phyloP scores from a whole-genome alignment of 2,329 filamentous ascomycete genomes.

The Karstenula rhodostoma region DNA sequence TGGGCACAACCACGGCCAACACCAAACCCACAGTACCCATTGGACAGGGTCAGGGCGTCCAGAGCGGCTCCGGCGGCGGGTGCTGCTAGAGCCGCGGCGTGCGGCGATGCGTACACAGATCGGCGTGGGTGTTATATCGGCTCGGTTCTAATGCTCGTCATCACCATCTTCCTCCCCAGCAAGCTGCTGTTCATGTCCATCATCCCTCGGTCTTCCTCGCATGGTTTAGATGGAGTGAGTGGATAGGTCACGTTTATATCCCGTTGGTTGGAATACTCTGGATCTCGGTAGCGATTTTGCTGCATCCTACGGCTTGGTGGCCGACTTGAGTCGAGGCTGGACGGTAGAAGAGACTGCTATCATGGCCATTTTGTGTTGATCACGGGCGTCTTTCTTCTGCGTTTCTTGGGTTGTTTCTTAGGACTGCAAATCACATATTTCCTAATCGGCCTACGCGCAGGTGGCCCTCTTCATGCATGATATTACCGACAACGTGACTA shows the following conservation, averaged over 20 bases:
- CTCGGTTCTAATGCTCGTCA: constrained; percentile 43
- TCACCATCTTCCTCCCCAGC: constrained; percentile 32
- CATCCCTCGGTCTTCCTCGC: constrained; percentile 37
- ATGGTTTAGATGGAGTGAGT: constrained; percentile 41
- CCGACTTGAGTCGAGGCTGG: constrained; percentile 19
- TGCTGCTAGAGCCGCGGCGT: constrained; percentile 76
- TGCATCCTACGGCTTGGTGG: constrained; percentile 27
- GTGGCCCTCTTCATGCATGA: background rate
- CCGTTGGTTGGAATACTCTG: constrained; percentile 39
- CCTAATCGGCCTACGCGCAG: constrained; percentile 12
- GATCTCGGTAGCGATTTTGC: constrained; percentile 30
- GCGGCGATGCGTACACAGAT: constrained; percentile 30
- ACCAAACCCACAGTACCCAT: constrained; percentile 98
- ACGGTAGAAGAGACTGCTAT: constrained; percentile 27
- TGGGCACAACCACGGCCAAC: constrained; percentile 97
- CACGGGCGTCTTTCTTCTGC: constrained; percentile 30
- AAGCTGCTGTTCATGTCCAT: constrained; percentile 31
- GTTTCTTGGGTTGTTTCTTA: constrained; percentile 37
- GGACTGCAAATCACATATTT: constrained; percentile 35
- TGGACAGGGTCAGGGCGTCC: constrained; percentile 91
- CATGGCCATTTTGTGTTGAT: constrained; percentile 41
- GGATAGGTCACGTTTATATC: constrained; percentile 27
- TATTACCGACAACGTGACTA: background rate
- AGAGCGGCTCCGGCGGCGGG: constrained; percentile 82
- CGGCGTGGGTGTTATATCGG: constrained; percentile 40